phyloP scores from a whole-genome alignment of 805 yeast species.

The Priceomyces haplophilus region DNA sequence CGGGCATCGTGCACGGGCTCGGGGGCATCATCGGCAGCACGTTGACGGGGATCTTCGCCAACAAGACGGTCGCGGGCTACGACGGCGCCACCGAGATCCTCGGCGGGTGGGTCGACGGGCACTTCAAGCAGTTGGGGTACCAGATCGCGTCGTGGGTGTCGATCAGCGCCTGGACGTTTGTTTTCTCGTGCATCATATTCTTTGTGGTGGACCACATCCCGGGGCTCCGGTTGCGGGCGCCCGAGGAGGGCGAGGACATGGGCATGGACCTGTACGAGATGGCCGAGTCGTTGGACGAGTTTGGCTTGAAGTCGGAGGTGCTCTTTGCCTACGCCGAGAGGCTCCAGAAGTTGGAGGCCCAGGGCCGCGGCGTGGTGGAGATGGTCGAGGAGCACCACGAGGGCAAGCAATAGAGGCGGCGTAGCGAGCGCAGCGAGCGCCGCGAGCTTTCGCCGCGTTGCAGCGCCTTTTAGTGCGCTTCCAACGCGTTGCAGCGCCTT shows the following conservation, averaged over 20 bases:
- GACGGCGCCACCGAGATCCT: conserved; percentile 43
- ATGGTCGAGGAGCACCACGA: conserved; percentile 21
- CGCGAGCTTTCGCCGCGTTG: too few relatives aligned
- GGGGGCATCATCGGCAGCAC: conserved; percentile 47
- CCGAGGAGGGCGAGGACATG: conserved; percentile 46
- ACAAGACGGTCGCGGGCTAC: conserved; percentile 40
- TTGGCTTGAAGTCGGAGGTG: conserved; percentile 29
- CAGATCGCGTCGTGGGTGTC: conserved; percentile 45
- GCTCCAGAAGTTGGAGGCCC: conserved; percentile 17
- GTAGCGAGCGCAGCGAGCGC: too few relatives aligned
- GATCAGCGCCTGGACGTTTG: conserved; percentile 43
- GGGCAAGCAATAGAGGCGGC: too few relatives aligned
- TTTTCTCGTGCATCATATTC: conserved; percentile 42
- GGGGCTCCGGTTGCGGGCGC: conserved; percentile 44
- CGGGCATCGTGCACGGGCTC: conserved; percentile 46
- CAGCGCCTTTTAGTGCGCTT: too few relatives aligned
- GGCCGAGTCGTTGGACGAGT: conserved; percentile 46
- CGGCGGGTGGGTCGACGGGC: conserved; percentile 48
- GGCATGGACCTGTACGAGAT: conserved; percentile 52
- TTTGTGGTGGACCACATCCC: conserved; percentile 50
- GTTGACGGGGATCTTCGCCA: conserved; percentile 45
- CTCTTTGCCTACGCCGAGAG: conserved; percentile 19
- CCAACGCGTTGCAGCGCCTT: too few relatives aligned
- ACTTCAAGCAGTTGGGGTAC: conserved; percentile 44
- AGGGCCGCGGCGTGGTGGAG: conserved; percentile 13